Conservation (phyloP, 495 filamentous ascomycete genomes). For the Aspergillus wentii region DNA sequence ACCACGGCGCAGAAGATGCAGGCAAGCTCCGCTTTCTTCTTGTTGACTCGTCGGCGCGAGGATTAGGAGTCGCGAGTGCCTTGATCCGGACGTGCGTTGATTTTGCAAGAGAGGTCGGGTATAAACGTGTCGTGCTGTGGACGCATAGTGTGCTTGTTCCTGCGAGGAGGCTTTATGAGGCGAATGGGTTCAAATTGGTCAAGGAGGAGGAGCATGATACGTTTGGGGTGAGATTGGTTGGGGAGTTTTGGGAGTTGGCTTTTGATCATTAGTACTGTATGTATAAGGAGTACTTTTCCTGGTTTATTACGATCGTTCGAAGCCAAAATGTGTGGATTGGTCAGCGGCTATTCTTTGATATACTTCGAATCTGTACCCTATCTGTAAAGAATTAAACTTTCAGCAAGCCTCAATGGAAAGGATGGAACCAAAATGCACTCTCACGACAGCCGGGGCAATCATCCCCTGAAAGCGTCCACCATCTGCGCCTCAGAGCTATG, state of each 20-base stretch:
- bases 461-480: too few relatives aligned
- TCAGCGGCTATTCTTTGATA: too few relatives aligned
- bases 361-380: too few relatives aligned
- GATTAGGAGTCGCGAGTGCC: constrained; percentile 18
- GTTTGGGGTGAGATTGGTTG: constrained; percentile 16
- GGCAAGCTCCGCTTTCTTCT: constrained; percentile 24
- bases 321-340: too few relatives aligned
- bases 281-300: too few relatives aligned
- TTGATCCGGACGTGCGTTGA: constrained; percentile 17
- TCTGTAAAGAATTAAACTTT: too few relatives aligned
- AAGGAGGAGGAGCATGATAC: constrained; percentile 17
- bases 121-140: constrained; percentile 20
- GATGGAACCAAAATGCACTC: too few relatives aligned
- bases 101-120: constrained; percentile 24
- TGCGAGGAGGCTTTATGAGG: constrained; percentile 20
- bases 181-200: constrained; percentile 22
- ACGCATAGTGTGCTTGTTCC: constrained; percentile 20
- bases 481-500: too few relatives aligned
- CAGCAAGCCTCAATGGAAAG: too few relatives aligned
- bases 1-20: constrained; percentile 7
- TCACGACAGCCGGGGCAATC: too few relatives aligned
- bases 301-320: too few relatives aligned
- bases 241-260: constrained; percentile 23
- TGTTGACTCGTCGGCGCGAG: constrained; percentile 23
- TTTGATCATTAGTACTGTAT: too few relatives aligned